Evolutionary conservation across 345 rosid genomes (phyloP).

Genomic region (Salix koriyanagi): DNA sequence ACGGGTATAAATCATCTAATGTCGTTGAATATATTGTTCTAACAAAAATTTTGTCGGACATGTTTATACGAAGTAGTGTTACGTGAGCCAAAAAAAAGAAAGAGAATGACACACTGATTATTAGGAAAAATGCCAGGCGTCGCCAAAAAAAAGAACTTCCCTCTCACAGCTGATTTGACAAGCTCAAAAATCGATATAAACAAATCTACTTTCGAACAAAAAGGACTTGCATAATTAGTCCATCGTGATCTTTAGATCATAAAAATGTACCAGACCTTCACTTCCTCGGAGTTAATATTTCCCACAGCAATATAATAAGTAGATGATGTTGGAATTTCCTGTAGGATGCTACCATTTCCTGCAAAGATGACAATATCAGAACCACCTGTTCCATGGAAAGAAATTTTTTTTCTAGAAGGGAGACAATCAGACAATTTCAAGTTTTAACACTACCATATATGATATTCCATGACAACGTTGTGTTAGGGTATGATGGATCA

Average conservation of each 20-base stretch:
- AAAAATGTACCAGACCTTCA: slow-evolving; percentile 34
- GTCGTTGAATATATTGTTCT: not conserved
- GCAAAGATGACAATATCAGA: slow-evolving; percentile 10
- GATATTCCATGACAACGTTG: slow-evolving; percentile 59
- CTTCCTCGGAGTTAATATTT: slow-evolving; percentile 48
- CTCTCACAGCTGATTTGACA: not conserved
- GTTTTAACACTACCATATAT: slow-evolving; percentile 30
- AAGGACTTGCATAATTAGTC: not conserved
- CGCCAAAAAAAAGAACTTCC: not conserved
- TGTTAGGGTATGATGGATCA: slow-evolving; percentile 51
- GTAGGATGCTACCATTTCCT: slow-evolving; percentile 53
- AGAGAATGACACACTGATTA: not conserved
- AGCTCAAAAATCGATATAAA: not conserved
- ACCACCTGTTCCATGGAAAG: not conserved
- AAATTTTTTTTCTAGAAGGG: not conserved
- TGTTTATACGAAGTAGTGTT: not conserved
- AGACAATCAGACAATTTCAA: not conserved
- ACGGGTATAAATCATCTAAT: not conserved
- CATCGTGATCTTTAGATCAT: not conserved
- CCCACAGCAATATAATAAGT: slow-evolving; percentile 47
- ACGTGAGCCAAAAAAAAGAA: not conserved
- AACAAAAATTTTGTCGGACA: not conserved
- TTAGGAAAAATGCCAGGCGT: not conserved
- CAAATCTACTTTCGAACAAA: not conserved
- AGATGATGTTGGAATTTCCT: slow-evolving; percentile 32